These are phyloP conservation scores for Fusarium sp. DNA, from an alignment of 2,329 filamentous ascomycete species.

Conservation along the genomic window DNA sequence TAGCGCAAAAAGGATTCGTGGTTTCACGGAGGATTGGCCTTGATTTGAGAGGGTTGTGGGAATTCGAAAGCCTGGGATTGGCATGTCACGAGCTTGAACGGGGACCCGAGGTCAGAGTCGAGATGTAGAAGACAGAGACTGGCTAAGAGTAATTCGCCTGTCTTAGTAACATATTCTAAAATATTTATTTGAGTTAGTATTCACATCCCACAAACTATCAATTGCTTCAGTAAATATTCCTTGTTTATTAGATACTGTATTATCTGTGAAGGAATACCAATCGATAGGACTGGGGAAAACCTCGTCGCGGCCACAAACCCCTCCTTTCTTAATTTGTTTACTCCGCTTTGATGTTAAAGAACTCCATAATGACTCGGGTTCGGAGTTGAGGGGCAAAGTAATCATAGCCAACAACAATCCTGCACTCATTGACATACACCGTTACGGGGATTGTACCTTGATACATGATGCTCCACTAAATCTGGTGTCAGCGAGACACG, in stretches of 20 bases:
- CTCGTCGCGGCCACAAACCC: background rate
- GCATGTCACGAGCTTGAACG: background rate
- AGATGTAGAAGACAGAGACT: background rate
- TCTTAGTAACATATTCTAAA: fast-evolving
- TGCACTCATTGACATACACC: constrained; percentile 52
- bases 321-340: background rate
- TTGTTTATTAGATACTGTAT: no score
- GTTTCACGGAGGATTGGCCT: constrained; percentile 39
- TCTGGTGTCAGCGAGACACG: background rate
- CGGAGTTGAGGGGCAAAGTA: constrained; percentile 49
- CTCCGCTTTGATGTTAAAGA: constrained; percentile 48
- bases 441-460: constrained; percentile 53
- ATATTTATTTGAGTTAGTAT: no score
- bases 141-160: fast-evolving
- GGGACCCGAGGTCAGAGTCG: fast-evolving
- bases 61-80: background rate
- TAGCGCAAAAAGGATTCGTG: constrained; percentile 43
- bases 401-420: constrained; percentile 54
- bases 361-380: constrained; percentile 49
- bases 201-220: no score
- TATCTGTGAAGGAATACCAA: no score
- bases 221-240: no score
- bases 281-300: background rate
- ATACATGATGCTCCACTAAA: constrained; percentile 55
- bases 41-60: constrained; percentile 45